Base-by-base conservation (phyloP, 345 rosid genomes). In the Citrus trifoliata region DNA sequence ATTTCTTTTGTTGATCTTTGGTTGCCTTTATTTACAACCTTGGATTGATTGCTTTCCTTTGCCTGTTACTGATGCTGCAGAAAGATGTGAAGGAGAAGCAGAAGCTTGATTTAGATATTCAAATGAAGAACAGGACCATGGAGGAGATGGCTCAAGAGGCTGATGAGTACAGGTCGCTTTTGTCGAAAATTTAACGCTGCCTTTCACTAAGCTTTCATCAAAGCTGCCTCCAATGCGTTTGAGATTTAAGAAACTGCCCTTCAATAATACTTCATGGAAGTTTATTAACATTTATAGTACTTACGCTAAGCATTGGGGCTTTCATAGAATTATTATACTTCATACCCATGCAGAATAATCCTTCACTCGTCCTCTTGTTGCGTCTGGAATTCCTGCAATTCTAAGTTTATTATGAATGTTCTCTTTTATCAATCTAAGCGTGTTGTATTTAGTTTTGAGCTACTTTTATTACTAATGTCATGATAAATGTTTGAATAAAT, bases 81-180 rank as follows among this genome's bases (percentile, higher is more conserved):
- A 79, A 93, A 42, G 93, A 92, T 84, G 89, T 60, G 67, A 90
- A 91, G 81, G 97, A 89, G 85, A 92, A 88, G 80, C 78, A 87
- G 82, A 91, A 88, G 85, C 90, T 93, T 46, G 90, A 95, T 86
- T 87, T 95, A 28, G 98, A 93, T 76, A 76, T 86, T 79, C 94
- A 92, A 48, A 89, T 96, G 78, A 92, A 84, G 72, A 96, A 95
- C 79, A 88, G 95, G 82, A 86, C 83, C 81, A 24, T 74, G 16
- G 94, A 91, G 58, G 98, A 95, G 88, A 93, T 91, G 97, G 83
- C 87, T 73, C 78, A 85, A 68, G 99, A 93, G 83, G 95, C 99
- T 40, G 90, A 83, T 28, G 87, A 80, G 60, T 95, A 91, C 77
- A 80, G 94, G 77, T 79, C 84, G 58, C 88, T 91, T 71, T 86